A percentile compares a stretch with the other conserved stretches of the same genome.
Evolutionary conservation across 306 rosid species (phyloP).

Genomic region (Crataegus laevigata): DNA sequence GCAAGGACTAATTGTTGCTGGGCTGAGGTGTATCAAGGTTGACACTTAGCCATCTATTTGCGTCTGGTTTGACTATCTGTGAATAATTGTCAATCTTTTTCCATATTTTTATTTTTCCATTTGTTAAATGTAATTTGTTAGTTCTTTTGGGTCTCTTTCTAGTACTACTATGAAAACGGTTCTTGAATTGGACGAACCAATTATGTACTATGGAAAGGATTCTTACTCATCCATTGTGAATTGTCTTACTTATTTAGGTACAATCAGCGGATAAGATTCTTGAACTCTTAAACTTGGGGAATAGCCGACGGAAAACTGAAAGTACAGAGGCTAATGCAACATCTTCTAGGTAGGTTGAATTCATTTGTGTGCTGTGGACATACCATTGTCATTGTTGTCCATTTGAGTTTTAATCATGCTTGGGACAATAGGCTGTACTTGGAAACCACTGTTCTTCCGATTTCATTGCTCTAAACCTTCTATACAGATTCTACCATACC

Average conservation of each 20-base stretch:
- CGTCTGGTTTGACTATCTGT: not conserved
- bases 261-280: conserved; percentile 58
- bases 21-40: conserved; percentile 56
- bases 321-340: conserved; percentile 58
- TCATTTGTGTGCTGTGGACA: conserved; percentile 3
- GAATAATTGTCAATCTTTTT: not conserved
- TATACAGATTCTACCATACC: not conserved
- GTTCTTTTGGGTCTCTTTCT: not conserved
- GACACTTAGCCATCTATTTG: not conserved
- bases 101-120: not conserved
- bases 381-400: not conserved
- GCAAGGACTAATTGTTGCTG: conserved; percentile 53
- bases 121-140: not conserved
- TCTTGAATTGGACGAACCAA: not conserved
- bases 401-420: not conserved
- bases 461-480: not conserved
- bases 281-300: conserved; percentile 57
- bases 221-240: not conserved
- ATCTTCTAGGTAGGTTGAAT: conserved; percentile 42
- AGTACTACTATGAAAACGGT: not conserved
- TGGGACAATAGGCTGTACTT: not conserved
- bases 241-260: conserved; percentile 33
- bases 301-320: conserved; percentile 58
- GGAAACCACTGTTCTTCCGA: not conserved
- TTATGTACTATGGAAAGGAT: not conserved